These are phyloP conservation scores for Handroanthus guayacan DNA, from an alignment of 257 asterid genomes.

Conservation along the genomic window DNA sequence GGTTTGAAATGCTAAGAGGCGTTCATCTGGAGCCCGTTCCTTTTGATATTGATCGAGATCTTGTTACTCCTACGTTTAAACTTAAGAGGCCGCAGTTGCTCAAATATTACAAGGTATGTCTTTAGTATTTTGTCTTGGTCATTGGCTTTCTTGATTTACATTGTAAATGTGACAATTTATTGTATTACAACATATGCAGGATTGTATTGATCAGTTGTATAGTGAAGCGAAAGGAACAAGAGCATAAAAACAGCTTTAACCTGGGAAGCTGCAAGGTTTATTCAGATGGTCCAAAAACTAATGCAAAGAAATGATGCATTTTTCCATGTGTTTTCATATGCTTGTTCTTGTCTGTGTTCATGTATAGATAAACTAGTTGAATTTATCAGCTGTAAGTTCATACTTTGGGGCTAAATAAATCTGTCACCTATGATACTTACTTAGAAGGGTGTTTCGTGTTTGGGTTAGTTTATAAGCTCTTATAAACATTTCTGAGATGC, in stretches of 20 bases:
- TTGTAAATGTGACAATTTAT: not conserved
- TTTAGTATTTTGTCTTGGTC: not conserved
- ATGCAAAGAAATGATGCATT: not conserved
- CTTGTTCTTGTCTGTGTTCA: constrained; percentile 19
- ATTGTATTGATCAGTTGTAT: constrained; percentile 70
- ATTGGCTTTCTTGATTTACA: not conserved
- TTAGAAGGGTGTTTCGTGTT: not conserved
- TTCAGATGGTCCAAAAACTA: constrained; percentile 12
- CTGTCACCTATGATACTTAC: not conserved
- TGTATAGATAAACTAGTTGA: constrained; percentile 24
- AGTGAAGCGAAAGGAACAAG: constrained; percentile 64
- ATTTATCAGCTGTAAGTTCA: not conserved
- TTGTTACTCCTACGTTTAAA: constrained; percentile 88
- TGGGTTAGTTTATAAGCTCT: no score
- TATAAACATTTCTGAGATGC: no score
- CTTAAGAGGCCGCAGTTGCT: constrained; percentile 89
- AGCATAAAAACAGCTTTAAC: constrained; percentile 31
- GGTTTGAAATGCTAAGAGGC: constrained; percentile 80
- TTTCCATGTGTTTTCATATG: not conserved
- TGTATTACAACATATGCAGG: constrained; percentile 49
- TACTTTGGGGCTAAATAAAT: not conserved
- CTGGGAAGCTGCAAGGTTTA: not conserved
- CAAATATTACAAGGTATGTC: constrained; percentile 71
- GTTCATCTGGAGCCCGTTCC: constrained; percentile 80
- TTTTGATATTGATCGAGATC: constrained; percentile 79